Conservation (phyloP, 2,329 filamentous ascomycete genomes). For the Botryosphaeria agaves region DNA sequence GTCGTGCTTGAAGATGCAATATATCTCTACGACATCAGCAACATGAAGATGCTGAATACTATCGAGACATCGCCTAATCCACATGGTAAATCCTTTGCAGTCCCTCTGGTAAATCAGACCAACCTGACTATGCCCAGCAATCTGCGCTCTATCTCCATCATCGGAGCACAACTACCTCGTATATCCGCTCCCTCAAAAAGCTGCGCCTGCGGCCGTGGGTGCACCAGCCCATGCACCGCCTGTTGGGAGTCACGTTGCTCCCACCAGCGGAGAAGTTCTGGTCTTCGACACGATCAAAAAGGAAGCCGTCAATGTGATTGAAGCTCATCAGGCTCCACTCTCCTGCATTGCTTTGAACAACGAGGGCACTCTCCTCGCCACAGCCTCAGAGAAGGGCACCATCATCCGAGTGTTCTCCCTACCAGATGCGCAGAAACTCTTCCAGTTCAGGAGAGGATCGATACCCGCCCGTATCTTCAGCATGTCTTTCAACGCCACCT, state of each 20-base stretch:
- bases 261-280: conserved; percentile 80
- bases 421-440: conserved; percentile 79
- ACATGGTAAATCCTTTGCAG: conserved; percentile 31
- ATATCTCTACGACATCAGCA: conserved; percentile 96
- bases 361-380: conserved; percentile 81
- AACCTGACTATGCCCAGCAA: conserved; percentile 34
- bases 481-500: conserved; percentile 96
- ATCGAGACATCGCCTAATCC: conserved; percentile 92
- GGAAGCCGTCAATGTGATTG: conserved; percentile 87
- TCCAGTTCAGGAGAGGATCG: conserved; percentile 87
- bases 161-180: conserved; percentile 93
- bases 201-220: conserved; percentile 31
- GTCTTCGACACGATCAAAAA: conserved; percentile 81
- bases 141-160: conserved; percentile 83
- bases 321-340: conserved; percentile 82
- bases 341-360: conserved; percentile 84
- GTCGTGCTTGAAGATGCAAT: conserved; percentile 93
- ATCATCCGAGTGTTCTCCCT: conserved; percentile 94
- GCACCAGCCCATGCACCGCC: conserved; percentile 73
- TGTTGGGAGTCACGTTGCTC: conserved; percentile 56
- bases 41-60: conserved; percentile 87
- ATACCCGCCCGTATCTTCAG: conserved; percentile 94
- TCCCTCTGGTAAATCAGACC: background rate
- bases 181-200: conserved; percentile 66
- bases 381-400: conserved; percentile 91